Evolutionary conservation across 2,329 filamentous ascomycete genomes (phyloP), one percentile per base, ranked within the genome.

Genomic region (Aspergillus sp.): DNA sequence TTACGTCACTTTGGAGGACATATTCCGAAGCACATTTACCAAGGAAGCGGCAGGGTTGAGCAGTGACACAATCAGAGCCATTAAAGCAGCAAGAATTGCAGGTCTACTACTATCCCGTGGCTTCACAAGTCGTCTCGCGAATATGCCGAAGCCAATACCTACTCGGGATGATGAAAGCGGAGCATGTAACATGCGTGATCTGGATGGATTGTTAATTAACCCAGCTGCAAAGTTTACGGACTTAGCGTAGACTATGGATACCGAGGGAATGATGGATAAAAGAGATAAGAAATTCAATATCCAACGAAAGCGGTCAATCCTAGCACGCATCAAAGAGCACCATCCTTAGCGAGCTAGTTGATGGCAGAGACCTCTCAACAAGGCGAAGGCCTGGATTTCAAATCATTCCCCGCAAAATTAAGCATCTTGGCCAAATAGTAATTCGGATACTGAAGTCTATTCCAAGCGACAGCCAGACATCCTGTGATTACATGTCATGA

Each of bases 51-150:
- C 72, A 50, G 65, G 52, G 12, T 18, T 78, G 53, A 47, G 52
- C n/a, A 57, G 66, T 6, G 65, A 75, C 6, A 65, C 55, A 0
- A 52, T 73, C 29, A 45, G 54, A 45, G 59, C 56, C 6, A 75
- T 78, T 49, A 71, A 73, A 56, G 22, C 64, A 7, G 74, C 75
- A 57, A 73, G 73, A 39, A 64, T 72, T 29, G 42, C 72, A 4
- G 77, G 77, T 1, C 49, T 76, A 46, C 56, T 80, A 18, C 60
- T 72, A 5, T 75, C 69, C 2, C 31, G 55, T 45, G 77, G 76
- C 6, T 79, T 80, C 57, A 80, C 75, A 2, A 71, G 70, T 60
- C 72, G 76, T 10, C 71, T 80, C 56, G 69, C 69, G 20, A 78
- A 77, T 65, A 65, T 65, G 63, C 69, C 71, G 1, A 52, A 68